Evolutionary conservation across 78 protist genomes (phyloP), one percentile per base, ranked within the genome.

Genomic region (Ministeria vibrans): DNA sequence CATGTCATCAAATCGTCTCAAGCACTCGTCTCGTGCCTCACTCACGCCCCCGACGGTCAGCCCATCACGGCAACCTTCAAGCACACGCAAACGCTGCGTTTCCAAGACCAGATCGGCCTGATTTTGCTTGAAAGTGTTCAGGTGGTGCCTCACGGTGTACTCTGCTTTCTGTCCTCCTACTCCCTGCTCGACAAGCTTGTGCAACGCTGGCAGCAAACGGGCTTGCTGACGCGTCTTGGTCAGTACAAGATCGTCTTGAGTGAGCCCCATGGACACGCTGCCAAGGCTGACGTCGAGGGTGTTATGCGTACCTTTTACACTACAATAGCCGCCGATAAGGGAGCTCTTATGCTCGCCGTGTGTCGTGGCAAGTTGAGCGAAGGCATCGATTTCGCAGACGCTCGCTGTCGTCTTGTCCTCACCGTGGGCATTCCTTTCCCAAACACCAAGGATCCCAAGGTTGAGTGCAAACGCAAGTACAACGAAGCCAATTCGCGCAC

Each of bases 401-500:
- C 49, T 75, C 13, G 22, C 23, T 87, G 85, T 0, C 85, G 93
- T 0, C 64, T 75, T 0, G 93, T 83, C 25, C 28, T 90, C 25
- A 42, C 80, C 46, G 86, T 82, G 55, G 93, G 93, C 22, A 59
- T 90, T 11, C 93, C 93, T 5, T 90, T 51, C 51, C 90, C 90
- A 4, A 66, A 61, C 79, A 0, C 30, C 39, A 63, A 66, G 59
- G 88, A 84, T 44, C 75, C 80, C 0, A 5, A 78, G 77, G 63
- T 82, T 22, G 41, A 30, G 68, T 13, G 51, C 18, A 79, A 80
- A 41, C 45, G 71, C 13, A 18, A 0, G 22, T 79, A 80, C 75
- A 73, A 69, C 78, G 42, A 62, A 53, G 2, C 34, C 1, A 0
- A 1, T 25, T 25, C 41, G 53, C 46, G 45, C 34, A 27, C 41